Base-by-base conservation (phyloP, 345 rosid genomes). In the Murraya koenigii region DNA sequence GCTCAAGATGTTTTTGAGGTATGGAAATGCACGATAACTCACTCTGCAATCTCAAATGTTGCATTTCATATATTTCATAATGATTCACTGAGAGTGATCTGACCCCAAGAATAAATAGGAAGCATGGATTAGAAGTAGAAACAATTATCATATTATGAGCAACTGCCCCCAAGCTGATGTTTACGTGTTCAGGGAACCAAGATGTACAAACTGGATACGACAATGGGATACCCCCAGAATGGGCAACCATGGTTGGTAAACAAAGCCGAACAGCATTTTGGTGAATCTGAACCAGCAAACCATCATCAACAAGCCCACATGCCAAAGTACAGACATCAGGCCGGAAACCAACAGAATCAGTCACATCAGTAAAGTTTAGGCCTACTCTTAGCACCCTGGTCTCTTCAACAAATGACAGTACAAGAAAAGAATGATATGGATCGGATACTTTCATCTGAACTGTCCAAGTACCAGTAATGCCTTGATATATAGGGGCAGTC, bases 101-200 rank as follows among this genome's bases (percentile, higher is more conserved):
- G 67, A 94, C 87, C 81, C 97, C 97, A 79, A 96, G 97, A 77
- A 94, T 76, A 75, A 87, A 85, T 36, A 96, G 81, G 81, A 89
- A 86, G 79, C 94, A 96, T 76, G 99, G 99, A 85, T 90, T 92
- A 81, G 97, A 92, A 71, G 99, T 96, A 62, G 98, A 88, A 87
- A 96, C 88, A 79, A 91, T 85, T 78, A 96, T 85, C 83, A 91
- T 77, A 83, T 87, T 79, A 80, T 84, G 82, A 23, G 93, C 95
- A 80, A 96, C 97, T 74, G 98, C 97, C 80, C 99, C 99, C 91
- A 96, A 87, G 82, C 97, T 92, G 86, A 96, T 89, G 84, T 87
- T 90, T 71, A 80, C 80, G 78, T 90, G 85, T 71, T 86, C 83
- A 19, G 99, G 93, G 83, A 85, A 84, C 99, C 99, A 96, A 78